Base-by-base conservation (phyloP, 2,329 filamentous ascomycete species). In the Metarhizium robertsii region DNA sequence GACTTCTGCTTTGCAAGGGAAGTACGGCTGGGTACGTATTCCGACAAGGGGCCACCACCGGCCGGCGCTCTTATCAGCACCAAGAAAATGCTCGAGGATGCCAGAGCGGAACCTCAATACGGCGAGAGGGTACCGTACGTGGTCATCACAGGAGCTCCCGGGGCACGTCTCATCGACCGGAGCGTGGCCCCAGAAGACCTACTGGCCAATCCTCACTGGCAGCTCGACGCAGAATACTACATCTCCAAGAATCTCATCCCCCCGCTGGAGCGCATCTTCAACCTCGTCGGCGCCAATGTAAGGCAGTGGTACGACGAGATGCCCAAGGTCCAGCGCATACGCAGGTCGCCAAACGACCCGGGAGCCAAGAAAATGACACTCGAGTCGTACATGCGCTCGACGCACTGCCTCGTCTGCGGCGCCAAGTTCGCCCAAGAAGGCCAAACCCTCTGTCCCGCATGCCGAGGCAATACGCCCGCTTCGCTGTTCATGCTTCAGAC, bases 1-100 rank as follows among this genome's bases (percentile, higher is more conserved):
- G 94, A 99, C 70, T 96, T 99, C 69, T 95, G 91, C 69, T 97
- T 96, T 67, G 92, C 92, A 0, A 86, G 84, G 67, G 94, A 97
- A 72, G 92, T 99, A 55, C 90, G 87, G 61, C 77, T 97, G 1
- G 92, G 92, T 14, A 91, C 86, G 0, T 99, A 99, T 71, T 71
- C 70, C 11, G 87, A 91, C 59, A 86, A 85, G 62, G 89, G 88
- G 0, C 82, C 84, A 2, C 85, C 88, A 2, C 92, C 94, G 0
- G 88, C 94, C 0, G 94, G 94, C 1, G 95, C 92, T 1, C 76
- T 96, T 50, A 90, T 99, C 63, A 92, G 90, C 55, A 88, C 91
- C 0, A 87, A 85, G 62, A 84, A 84, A 52, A 96, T 96, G 90
- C 79, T 94, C 13, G 81, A 86, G 59, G 95, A 99, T 66, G 86